Evolutionary conservation across 331 rosid genomes (phyloP), one percentile per base, ranked within the genome.

Genomic region (Phaseolus coccineus): DNA sequence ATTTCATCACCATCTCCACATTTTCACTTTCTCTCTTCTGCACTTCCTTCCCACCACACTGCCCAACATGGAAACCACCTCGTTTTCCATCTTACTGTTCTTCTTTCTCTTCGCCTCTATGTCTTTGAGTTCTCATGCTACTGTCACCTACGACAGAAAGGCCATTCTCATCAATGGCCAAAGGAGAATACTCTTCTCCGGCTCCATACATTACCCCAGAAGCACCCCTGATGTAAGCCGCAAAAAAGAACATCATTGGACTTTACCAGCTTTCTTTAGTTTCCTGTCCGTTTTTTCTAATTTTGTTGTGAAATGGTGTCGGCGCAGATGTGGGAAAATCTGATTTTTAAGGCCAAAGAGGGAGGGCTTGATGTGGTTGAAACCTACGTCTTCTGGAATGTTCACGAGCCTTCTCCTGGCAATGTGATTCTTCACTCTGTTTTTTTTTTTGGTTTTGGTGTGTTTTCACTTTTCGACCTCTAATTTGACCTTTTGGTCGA

Each of bases 201-300:
- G 98, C 5, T 94, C 98, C 55, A 90, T 94, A 74, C 98, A 94
- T 85, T 94, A 94, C 83, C 98, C 98, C 62, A 87, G 98, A 89
- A 94, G 98, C 80, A 94, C 98, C 71, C 98, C 97, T 19, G 98
- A 94, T 88, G 98, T 93, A 85, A 58, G 27, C 33, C 2, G 1
- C 2, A 6, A 25, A 47, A 51, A 51, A 15, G 3, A 44, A 69
- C 12, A 71, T 9, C 28, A 12, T 55, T 8, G 2, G 40, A 19
- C 25, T 55, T 75, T 16, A 39, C 51, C 13, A 64, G 48, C 4
- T 62, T 33, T 55, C 4, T 62, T 33, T 55, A 1, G 0, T 24
- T 24, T n/a, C 12, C 24, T 8, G 39, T 58, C 39, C 44, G 0
- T 6, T 10, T 52, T 62, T 71, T 40, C 46, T 87, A 64, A 76